phyloP scores from a whole-genome alignment of 306 rosid species.

The Citrullus amarus region DNA sequence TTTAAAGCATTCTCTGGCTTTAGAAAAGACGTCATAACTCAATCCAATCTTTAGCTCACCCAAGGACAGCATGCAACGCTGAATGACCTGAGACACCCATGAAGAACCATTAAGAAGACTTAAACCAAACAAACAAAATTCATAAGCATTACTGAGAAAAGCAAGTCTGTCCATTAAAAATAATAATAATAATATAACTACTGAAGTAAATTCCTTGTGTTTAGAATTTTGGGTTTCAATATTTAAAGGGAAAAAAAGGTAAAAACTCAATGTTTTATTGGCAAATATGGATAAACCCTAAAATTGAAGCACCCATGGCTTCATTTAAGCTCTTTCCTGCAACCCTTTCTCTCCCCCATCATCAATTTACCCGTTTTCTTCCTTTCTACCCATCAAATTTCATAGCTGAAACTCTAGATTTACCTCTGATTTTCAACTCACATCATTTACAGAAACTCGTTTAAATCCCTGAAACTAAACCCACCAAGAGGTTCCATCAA shows the following conservation, averaged over 20 bases:
- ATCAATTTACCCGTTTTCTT: slow-evolving; percentile 13
- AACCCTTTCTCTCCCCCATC: slow-evolving; percentile 9
- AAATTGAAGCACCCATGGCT: slow-evolving; percentile 33
- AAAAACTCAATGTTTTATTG: neutral
- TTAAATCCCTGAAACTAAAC: slow-evolving; percentile 4
- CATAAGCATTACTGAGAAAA: neutral
- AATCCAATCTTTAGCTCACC: slow-evolving; percentile 5
- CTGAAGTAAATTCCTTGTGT: too few relatives aligned
- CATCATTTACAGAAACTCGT: neutral
- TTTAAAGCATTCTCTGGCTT: slow-evolving; percentile 57
- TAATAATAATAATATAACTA: too few relatives aligned
- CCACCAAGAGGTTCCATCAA: slow-evolving; percentile 22
- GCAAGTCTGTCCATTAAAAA: too few relatives aligned
- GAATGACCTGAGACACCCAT: slow-evolving; percentile 11
- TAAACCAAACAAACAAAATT: neutral
- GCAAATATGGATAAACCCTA: slow-evolving; percentile 35
- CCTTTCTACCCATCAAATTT: slow-evolving; percentile 2
- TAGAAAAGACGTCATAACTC: slow-evolving; percentile 32
- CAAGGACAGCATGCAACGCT: slow-evolving; percentile 5
- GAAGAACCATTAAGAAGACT: neutral
- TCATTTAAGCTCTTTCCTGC: slow-evolving; percentile 30
- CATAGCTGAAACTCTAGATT: neutral
- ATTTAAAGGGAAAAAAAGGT: neutral
- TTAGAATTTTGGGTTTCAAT: neutral
- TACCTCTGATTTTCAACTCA: slow-evolving; percentile 3